phyloP scores from a whole-genome alignment of 164 flowering plant genomes.

The Stephania japonica region DNA sequence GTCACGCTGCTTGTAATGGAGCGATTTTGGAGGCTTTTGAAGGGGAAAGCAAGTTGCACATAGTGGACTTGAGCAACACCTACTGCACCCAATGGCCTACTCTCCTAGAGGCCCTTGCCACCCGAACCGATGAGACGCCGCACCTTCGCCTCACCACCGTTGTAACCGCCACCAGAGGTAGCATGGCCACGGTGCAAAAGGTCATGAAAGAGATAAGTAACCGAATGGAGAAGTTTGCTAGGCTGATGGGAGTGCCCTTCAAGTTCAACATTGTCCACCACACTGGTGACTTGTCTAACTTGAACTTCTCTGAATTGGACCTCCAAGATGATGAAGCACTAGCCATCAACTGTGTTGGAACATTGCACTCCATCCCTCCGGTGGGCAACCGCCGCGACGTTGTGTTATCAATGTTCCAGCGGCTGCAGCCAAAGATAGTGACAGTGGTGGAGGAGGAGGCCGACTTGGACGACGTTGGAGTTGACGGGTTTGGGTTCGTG shows the following conservation, averaged over 20 bases:
- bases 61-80: conserved; percentile 76
- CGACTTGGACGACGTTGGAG: conserved; percentile 56
- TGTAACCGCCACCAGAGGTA: conserved; percentile 25
- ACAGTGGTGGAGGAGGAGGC: conserved; percentile 93
- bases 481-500: conserved; percentile 54
- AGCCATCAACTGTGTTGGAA: conserved; percentile 65
- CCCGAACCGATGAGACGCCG: conserved; percentile 82
- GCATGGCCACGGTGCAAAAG: conserved; percentile 33
- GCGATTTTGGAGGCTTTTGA: conserved; percentile 87
- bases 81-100: conserved; percentile 99
- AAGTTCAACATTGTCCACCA: conserved; percentile 61
- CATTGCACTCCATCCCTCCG: conserved; percentile 44
- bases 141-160: conserved; percentile 73
- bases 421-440: conserved; percentile 58
- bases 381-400: conserved; percentile 36
- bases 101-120: conserved; percentile 82
- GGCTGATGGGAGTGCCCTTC: conserved; percentile 97
- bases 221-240: conserved; percentile 88
- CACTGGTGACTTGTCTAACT: conserved; percentile 53
- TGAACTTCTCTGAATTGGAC: conserved; percentile 44
- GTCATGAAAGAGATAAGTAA: conserved; percentile 78
- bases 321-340: conserved; percentile 69
- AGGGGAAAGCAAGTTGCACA: conserved; percentile 71
- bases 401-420: conserved; percentile 40
- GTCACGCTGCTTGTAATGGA: conserved; percentile 90